Percentiles rank a stretch among this genome's conserved stretches.
These are phyloP conservation scores for Tillandsia leiboldiana DNA, from an alignment of 176 grass and related monocot species.

Conservation along the genomic window DNA sequence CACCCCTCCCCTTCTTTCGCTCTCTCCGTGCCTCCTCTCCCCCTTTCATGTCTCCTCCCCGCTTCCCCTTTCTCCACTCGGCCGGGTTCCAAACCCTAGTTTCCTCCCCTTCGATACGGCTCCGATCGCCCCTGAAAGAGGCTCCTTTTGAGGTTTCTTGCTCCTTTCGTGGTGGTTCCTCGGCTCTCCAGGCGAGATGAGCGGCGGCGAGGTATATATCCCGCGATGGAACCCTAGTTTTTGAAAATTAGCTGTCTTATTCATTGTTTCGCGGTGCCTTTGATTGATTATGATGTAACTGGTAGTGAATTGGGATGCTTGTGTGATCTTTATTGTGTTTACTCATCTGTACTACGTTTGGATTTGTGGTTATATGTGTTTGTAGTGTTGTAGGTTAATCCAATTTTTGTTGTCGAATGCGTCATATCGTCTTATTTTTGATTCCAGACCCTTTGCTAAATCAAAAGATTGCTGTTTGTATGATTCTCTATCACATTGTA, in stretches of 20 bases:
- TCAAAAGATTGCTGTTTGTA: no score
- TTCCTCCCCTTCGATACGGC: not conserved
- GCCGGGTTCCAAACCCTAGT: not conserved
- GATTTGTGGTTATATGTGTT: not conserved
- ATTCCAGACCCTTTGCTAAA: no score
- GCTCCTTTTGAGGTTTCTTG: no score
- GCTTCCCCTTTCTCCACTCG: not conserved
- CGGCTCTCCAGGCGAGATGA: constrained; percentile 32
- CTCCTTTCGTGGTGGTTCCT: no score
- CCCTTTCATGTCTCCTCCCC: not conserved
- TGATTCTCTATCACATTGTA: no score
- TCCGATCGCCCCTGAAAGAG: no score
- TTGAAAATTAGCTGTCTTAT: not conserved
- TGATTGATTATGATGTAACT: no score
- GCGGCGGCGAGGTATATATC: constrained; percentile 22
- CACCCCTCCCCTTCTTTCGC: not conserved
- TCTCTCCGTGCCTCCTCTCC: not conserved
- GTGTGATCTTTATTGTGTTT: not conserved
- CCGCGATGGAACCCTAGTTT: no score
- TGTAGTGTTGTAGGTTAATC: not conserved
- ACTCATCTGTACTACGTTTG: not conserved
- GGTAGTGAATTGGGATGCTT: constrained; percentile 6
- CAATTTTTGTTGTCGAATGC: not conserved
- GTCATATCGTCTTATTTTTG: no score
- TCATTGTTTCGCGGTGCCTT: not conserved